Conservation (phyloP, 192 early-diverging fungal genomes). For the Gorgonomyces haynaldii region DNA sequence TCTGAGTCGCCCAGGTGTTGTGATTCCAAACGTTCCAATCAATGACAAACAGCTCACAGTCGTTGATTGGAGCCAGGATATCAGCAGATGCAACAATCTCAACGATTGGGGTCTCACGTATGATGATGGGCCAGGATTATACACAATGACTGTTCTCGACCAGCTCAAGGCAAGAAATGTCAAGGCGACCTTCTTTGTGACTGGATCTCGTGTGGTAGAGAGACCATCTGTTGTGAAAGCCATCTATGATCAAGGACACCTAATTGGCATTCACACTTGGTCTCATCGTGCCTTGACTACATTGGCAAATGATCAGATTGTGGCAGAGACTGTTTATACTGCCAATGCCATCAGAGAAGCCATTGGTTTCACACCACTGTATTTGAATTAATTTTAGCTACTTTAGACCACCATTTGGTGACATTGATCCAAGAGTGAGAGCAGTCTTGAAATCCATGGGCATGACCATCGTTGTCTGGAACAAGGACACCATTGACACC, state of each 20-base stretch:
- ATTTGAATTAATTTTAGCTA: conserved; percentile 24
- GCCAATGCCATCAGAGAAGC: conserved; percentile 33
- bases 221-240: conserved; percentile 31
- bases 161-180: conserved; percentile 12
- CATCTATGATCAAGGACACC: conserved; percentile 42
- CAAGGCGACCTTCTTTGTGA: conserved; percentile 63
- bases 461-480: conserved; percentile 18
- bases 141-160: conserved; percentile 47
- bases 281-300: conserved; percentile 43
- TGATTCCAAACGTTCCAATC: too few relatives aligned
- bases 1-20: too few relatives aligned
- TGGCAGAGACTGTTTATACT: conserved; percentile 46
- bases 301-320: conserved; percentile 47
- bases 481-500: conserved; percentile 22
- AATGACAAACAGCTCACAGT: too few relatives aligned
- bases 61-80: too few relatives aligned
- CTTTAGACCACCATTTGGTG: conserved; percentile 54
- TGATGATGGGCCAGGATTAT: conserved; percentile 37
- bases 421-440: conserved; percentile 41
- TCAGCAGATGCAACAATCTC: neutral
- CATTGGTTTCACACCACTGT: conserved; percentile 39
- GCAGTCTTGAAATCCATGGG: conserved; percentile 38
- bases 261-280: conserved; percentile 56
- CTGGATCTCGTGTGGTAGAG: conserved; percentile 38
- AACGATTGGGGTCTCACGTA: conserved; percentile 10